Percentiles rank a stretch among this genome's conserved stretches.
These are phyloP conservation scores for Gentiana macrophylla DNA, from an alignment of 257 asterid species.

Conservation along the genomic window DNA sequence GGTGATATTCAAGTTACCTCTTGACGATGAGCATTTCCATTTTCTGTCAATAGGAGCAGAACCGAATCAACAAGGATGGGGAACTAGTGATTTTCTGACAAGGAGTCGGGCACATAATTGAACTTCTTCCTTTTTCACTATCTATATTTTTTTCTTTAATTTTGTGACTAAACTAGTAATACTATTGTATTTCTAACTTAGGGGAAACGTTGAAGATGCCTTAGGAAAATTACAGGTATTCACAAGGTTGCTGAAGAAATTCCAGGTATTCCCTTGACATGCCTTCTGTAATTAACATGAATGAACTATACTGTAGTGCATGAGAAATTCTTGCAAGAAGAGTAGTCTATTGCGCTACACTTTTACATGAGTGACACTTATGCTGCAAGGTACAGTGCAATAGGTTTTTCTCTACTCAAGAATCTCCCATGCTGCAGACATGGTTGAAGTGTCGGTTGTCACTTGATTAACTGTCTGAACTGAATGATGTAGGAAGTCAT, in stretches of 20 bases:
- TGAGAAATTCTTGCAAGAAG: not conserved
- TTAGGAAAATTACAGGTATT: conserved; percentile 79
- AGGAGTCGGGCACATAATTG: conserved; percentile 83
- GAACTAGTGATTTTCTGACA: conserved; percentile 76
- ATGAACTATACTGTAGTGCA: conserved; percentile 2
- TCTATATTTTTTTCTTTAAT: conserved; percentile 5
- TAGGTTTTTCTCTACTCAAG: no score
- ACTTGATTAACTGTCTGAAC: no score
- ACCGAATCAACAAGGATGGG: conserved; percentile 80
- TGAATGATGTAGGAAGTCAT: no score
- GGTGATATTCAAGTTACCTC: no score
- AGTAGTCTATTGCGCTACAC: not conserved
- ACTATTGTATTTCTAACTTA: conserved; percentile 17
- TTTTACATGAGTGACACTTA: no score
- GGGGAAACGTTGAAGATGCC: conserved; percentile 87
- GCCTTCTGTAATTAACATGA: conserved; percentile 1
- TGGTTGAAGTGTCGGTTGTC: no score
- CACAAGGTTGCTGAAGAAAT: conserved; percentile 13
- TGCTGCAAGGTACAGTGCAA: no score
- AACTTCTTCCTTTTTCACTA: conserved; percentile 15
- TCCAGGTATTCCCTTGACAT: conserved; percentile 17
- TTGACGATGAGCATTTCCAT: no score
- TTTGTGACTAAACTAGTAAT: conserved; percentile 12
- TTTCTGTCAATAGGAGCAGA: conserved; percentile 60
- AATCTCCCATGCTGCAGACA: no score